These are phyloP conservation scores for Ganoderma lingzhi DNA, from an alignment of 1,284 basidiomycete species.

Conservation along the genomic window DNA sequence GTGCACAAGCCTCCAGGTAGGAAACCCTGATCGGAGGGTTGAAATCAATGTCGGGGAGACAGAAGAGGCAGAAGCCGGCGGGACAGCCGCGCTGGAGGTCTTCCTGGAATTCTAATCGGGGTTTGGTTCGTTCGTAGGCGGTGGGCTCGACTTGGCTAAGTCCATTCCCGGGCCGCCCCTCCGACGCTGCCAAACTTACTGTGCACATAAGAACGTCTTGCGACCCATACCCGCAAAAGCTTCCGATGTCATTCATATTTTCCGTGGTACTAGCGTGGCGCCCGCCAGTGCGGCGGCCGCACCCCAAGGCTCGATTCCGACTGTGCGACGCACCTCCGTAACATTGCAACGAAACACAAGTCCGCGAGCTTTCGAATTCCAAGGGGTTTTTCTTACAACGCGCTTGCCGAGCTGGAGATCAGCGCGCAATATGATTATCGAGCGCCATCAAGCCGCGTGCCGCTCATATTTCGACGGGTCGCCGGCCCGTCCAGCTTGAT, in stretches of 20 bases:
- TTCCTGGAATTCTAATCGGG: not conserved
- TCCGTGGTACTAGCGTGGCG: not conserved
- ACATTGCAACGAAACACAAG: conserved; percentile 8
- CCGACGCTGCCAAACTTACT: not conserved
- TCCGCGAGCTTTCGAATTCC: not conserved
- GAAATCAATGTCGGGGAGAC: not conserved
- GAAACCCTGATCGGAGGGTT: not conserved
- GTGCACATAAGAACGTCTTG: not conserved
- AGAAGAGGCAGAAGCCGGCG: not conserved
- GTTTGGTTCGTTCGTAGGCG: not conserved
- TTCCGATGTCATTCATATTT: not conserved
- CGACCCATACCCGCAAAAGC: not conserved
- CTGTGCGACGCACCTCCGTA: not conserved
- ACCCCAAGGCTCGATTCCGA: not conserved
- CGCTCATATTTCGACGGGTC: not conserved
- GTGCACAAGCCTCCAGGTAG: not conserved
- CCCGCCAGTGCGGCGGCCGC: not conserved
- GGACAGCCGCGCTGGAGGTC: not conserved
- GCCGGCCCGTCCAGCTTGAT: not conserved
- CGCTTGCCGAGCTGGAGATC: conserved; percentile 4
- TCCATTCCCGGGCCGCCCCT: not conserved
- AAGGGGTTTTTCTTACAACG: not conserved
- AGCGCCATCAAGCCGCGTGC: not conserved
- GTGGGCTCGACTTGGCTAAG: not conserved
- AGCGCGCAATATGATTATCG: conserved; percentile 7